Evolutionary conservation across 2,329 filamentous ascomycete species (phyloP).

Genomic region (Cercospora brassicicola): DNA sequence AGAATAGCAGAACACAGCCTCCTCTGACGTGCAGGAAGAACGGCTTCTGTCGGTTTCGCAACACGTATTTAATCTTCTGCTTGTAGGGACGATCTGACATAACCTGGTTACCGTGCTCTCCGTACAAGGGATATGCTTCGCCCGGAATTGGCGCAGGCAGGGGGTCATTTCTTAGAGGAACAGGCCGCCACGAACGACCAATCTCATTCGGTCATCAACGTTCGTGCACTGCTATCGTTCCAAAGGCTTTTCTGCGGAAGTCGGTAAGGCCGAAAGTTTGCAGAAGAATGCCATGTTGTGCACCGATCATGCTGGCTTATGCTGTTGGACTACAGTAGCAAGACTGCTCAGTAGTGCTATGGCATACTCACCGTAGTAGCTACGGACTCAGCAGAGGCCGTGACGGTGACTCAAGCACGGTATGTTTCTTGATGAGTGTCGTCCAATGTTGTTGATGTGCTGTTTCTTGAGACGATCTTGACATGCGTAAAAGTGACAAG

Average conservation of each 20-base stretch:
- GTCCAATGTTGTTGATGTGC: too few relatives aligned
- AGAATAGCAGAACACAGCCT: constrained; percentile 5
- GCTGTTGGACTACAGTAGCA: background rate
- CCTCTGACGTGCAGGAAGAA: constrained; percentile 5
- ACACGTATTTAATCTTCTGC: background rate
- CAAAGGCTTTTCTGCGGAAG: background rate
- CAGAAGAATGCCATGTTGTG: background rate
- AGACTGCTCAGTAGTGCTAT: background rate
- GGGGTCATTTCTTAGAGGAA: background rate
- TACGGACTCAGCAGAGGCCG: too few relatives aligned
- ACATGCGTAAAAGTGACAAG: too few relatives aligned
- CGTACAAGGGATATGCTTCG: constrained; percentile 10
- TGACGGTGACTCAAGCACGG: too few relatives aligned
- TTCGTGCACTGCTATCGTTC: background rate
- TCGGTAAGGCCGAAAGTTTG: background rate
- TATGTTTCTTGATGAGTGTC: too few relatives aligned
- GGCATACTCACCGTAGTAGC: background rate
- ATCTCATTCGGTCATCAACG: background rate
- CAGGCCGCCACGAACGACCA: background rate
- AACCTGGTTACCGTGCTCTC: constrained; percentile 10
- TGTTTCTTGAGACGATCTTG: too few relatives aligned
- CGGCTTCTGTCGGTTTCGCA: background rate
- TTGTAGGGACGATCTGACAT: background rate
- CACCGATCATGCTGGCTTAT: background rate
- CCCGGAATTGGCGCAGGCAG: constrained; percentile 1